Evolutionary conservation across 352 stramenopile species (phyloP), one percentile per base, ranked within the genome.

Genomic region (Thalassiosira ordinaria): DNA sequence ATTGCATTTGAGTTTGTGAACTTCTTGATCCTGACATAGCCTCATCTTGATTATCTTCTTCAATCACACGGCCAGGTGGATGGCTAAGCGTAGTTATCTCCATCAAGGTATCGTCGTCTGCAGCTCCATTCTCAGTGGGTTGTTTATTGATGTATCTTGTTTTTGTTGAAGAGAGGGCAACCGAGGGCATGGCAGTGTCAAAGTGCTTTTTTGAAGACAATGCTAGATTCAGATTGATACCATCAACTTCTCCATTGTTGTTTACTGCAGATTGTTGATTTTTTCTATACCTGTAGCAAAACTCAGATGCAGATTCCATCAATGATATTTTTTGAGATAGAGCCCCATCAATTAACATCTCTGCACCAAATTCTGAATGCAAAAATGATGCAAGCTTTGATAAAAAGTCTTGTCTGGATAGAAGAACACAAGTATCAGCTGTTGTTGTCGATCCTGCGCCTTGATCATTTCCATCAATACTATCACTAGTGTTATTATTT

Each of bases 321-420:
- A 91, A 74, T 7, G 87, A 92, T 82, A 89, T 91, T 71, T 74
- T 63, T 66, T 91, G 76, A n/a, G 87, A 80, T 31, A 91, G 35
- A 68, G 72, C 76, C 14, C 87, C 89, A 82, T 94, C 89, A 55
- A 94, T 53, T 9, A 94, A 79, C 56, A 81, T 55, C 18, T 66
- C 62, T 20, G 71, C 74, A 39, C 55, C 74, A 24, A 86, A 84
- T 63, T 84, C 60, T 56, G 46, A 57, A 33, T 80, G 55, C 22
- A 86, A 53, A 77, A 86, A 81, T 13, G 52, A 18, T 20, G 67
- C 18, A 44, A 84, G 52, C 24, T 59, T 75, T 22, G n/a, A 14
- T 14, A 84, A 44, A 57, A 84, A 68, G 14, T 73, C 63, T 4
- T 70, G 35, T 35, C 66, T 78, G 27, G 72, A 61, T 41, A 53